phyloP scores from a whole-genome alignment of 2,329 filamentous ascomycete species.

The Ceratocystis albifundus region DNA sequence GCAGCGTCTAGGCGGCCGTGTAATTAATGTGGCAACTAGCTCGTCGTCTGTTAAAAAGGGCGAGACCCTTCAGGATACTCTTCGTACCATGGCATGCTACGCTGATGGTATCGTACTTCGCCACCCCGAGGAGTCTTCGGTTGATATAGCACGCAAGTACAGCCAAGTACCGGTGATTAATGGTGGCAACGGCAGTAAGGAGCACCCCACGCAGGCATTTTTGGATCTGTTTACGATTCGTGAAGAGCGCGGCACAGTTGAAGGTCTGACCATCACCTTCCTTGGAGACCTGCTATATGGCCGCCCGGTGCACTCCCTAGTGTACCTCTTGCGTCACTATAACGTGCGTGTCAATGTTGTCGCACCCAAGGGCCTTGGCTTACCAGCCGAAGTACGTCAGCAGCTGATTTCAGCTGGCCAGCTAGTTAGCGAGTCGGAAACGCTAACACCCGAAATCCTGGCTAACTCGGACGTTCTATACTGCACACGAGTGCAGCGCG shows the following conservation, averaged over 20 bases:
- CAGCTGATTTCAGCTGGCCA: conserved; percentile 63
- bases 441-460: conserved; percentile 76
- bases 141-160: conserved; percentile 73
- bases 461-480: conserved; percentile 84
- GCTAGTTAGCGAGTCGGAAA: conserved; percentile 61
- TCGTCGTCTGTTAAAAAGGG: conserved; percentile 89
- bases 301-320: conserved; percentile 86
- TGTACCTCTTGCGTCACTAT: conserved; percentile 91
- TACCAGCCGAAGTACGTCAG: conserved; percentile 64
- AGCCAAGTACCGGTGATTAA: conserved; percentile 91
- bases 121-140: conserved; percentile 72
- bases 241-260: conserved; percentile 90
- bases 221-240: conserved; percentile 96
- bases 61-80: conserved; percentile 82
- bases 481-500: conserved; percentile 93
- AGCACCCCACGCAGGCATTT: conserved; percentile 96
- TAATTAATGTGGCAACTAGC: conserved; percentile 67
- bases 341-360: conserved; percentile 89
- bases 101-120: conserved; percentile 91
- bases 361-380: conserved; percentile 62
- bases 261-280: conserved; percentile 92
- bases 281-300: conserved; percentile 87
- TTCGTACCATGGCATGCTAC: conserved; percentile 89
- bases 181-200: conserved; percentile 86
- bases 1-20: conserved; percentile 89